A percentile compares a stretch with the other conserved stretches of the same genome.
These are phyloP conservation scores for Aspergillus haitiensis DNA, from an alignment of 495 filamentous ascomycete genomes.

Conservation along the genomic window DNA sequence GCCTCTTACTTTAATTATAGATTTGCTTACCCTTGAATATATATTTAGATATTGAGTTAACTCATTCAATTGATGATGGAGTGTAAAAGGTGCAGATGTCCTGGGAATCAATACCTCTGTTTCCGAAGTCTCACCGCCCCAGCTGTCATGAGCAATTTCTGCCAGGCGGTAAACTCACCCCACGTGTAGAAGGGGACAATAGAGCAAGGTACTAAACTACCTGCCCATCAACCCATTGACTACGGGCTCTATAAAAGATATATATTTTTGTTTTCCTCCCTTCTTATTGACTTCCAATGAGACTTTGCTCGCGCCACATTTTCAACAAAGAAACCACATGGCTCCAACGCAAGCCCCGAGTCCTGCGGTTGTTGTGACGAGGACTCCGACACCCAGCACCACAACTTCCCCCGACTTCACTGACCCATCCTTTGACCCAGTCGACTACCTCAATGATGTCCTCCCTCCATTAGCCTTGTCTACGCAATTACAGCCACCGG, in stretches of 20 bases:
- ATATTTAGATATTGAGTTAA: too few relatives aligned
- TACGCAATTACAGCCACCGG: constrained; percentile 37
- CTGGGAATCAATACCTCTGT: too few relatives aligned
- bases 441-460: constrained; percentile 74
- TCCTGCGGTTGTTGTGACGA: constrained; percentile 14
- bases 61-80: too few relatives aligned
- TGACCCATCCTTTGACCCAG: constrained; percentile 71
- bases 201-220: too few relatives aligned
- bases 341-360: constrained; percentile 22
- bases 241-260: too few relatives aligned
- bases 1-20: too few relatives aligned
- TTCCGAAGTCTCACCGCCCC: background rate
- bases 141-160: background rate
- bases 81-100: too few relatives aligned
- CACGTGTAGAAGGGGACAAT: background rate
- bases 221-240: too few relatives aligned
- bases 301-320: too few relatives aligned
- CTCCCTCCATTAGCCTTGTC: constrained; percentile 59
- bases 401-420: constrained; percentile 57
- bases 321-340: constrained; percentile 7
- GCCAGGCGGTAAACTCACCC: background rate
- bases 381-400: constrained; percentile 37
- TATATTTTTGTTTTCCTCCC: too few relatives aligned
- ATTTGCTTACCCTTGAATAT: too few relatives aligned
- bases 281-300: too few relatives aligned